Conservation (phyloP, 2,329 filamentous ascomycete species). For the Fusarium euwallaceae region DNA sequence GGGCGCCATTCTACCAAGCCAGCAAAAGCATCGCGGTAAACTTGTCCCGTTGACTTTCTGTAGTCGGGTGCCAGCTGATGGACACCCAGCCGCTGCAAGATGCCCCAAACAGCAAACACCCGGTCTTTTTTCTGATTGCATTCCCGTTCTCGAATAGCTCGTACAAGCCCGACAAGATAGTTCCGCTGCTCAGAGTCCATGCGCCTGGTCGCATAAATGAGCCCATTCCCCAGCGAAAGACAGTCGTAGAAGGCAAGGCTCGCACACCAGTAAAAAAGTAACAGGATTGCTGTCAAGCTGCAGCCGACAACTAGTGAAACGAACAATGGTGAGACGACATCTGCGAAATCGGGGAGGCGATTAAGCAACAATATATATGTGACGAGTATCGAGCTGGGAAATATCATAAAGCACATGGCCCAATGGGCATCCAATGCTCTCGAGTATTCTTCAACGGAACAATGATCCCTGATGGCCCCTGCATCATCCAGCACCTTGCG, state of each 20-base stretch:
- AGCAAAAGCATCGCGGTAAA: not conserved
- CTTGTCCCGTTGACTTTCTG: not conserved
- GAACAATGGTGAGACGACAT: too few relatives aligned
- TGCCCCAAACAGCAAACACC: not conserved
- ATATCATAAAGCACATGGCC: too few relatives aligned
- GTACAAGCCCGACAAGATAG: not conserved
- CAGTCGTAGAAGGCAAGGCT: too few relatives aligned
- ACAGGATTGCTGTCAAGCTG: rapidly evolving
- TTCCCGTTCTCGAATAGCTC: not conserved
- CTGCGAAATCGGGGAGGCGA: too few relatives aligned
- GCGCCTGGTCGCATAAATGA: too few relatives aligned
- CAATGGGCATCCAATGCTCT: not conserved
- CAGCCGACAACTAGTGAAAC: rapidly evolving
- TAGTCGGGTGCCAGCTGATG: not conserved
- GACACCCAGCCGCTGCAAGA: not conserved
- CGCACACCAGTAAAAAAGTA: too few relatives aligned
- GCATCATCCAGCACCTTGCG: not conserved
- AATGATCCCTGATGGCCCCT: not conserved
- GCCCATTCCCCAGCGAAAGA: too few relatives aligned
- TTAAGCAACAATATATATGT: too few relatives aligned
- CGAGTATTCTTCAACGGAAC: not conserved
- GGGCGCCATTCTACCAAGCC: not conserved
- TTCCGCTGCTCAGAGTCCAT: not conserved
- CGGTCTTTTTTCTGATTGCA: not conserved
- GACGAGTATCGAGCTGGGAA: too few relatives aligned